Evolutionary conservation across 169 alveolate genomes (phyloP), one percentile per base, ranked within the genome.

Genomic region (Eimeria necatrix): DNA sequence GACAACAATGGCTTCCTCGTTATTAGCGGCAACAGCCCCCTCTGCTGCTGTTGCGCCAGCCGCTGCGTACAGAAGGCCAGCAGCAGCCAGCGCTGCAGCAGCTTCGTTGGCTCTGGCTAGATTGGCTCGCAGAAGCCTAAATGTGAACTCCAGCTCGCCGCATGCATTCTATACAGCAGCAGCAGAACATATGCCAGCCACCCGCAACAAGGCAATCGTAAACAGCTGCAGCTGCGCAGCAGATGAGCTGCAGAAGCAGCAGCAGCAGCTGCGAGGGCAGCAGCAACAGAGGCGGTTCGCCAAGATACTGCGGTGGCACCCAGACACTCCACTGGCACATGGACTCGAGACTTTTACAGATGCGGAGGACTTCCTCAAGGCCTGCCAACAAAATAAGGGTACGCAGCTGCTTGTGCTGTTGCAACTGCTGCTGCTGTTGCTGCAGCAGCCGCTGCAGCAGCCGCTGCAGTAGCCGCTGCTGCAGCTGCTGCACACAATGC

Each of bases 291-390:
- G 71, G 73, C 89, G 53, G 73, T 51, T 52, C 24, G 95, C 95
- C 12, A 91, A 91, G 81, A 81, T 91, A 16, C 64, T 91, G 59
- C 90, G 95, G n/a, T 91, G 95, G 95, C 4, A 49, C n/a, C 73
- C 91, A 32, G 95, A 91, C 83, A 91, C 95, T 12, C 84, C 91
- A 46, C 80, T 91, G 56, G 89, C 90, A 2, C 76, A 76, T 52
- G 89, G 90, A 14, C 68, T 91, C 4, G 95, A 91, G 68, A 64
- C 73, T 0, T 59, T 91, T 26, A 10, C 46, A 26, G 95, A 91
- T 26, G 95, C 95, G 48, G 71, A 76, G 83, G 95, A 91, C 70
- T 73, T 91, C 70, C 74, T 91, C 70, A 22, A 52, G 32, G 89
- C 90, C 12, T 91, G 95, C 83, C 48, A 74, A 14, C 53, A 52